Evolutionary conservation across 1,284 basidiomycete genomes (phyloP).

Genomic region (Moesziomyces parantarcticus): DNA sequence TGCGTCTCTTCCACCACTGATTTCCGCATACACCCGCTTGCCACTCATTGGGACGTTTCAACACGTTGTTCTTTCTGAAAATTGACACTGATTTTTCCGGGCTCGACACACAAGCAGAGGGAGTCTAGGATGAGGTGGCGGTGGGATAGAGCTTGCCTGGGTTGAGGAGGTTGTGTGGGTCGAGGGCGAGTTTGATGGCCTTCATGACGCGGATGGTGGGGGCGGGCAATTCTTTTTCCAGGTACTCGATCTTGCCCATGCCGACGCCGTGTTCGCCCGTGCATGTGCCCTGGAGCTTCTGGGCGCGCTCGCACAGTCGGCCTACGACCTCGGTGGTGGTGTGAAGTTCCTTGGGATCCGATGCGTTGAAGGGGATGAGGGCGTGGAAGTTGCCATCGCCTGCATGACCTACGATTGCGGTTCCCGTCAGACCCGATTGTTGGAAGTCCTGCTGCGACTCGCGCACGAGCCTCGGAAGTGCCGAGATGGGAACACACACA

Average conservation of each 20-base stretch:
- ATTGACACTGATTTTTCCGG: background rate
- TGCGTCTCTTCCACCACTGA: slow-evolving; percentile 68
- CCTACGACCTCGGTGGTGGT: slow-evolving; percentile 70
- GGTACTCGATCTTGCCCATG: slow-evolving; percentile 54
- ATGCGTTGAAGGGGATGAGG: slow-evolving; percentile 51
- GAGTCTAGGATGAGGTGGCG: slow-evolving; percentile 6
- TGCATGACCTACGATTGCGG: slow-evolving; percentile 81
- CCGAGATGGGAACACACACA: slow-evolving; percentile 78
- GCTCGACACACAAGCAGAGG: background rate
- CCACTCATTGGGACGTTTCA: slow-evolving; percentile 8
- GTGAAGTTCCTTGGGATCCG: slow-evolving; percentile 41
- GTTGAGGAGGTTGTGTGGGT: slow-evolving; percentile 59
- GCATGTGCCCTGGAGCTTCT: slow-evolving; percentile 70
- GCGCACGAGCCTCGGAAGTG: slow-evolving; percentile 77
- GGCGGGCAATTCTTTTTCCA: slow-evolving; percentile 53
- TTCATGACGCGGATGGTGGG: slow-evolving; percentile 55
- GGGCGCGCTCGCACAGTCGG: slow-evolving; percentile 70
- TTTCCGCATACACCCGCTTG: background rate
- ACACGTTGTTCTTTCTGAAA: slow-evolving; percentile 6
- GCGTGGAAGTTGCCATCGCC: slow-evolving; percentile 78
- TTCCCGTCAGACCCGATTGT: slow-evolving; percentile 20
- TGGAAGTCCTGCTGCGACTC: slow-evolving; percentile 48
- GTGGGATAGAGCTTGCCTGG: slow-evolving; percentile 55
- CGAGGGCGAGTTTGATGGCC: slow-evolving; percentile 52
- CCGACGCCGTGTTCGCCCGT: slow-evolving; percentile 68